A percentile compares a stretch with the other conserved stretches of the same genome.
Evolutionary conservation across 2,329 filamentous ascomycete genomes (phyloP).

Genomic region (Colletotrichum lupini): DNA sequence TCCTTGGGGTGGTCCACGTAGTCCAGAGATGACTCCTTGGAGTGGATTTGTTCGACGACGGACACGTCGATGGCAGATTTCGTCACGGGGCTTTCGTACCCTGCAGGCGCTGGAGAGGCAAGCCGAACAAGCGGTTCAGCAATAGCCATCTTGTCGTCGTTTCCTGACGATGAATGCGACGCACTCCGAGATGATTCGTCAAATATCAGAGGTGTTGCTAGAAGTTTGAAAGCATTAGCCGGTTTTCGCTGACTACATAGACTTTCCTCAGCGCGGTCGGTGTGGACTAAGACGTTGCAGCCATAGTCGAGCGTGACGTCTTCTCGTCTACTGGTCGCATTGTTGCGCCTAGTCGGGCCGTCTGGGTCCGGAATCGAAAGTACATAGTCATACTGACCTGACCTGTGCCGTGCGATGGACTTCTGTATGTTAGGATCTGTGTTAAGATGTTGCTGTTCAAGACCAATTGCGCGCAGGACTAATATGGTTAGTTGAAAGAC

Average conservation of each 20-base stretch:
- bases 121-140: constrained; percentile 15
- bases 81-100: not conserved
- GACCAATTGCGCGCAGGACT: constrained; percentile 13
- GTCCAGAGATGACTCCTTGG: constrained; percentile 1
- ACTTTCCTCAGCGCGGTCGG: constrained; percentile 40
- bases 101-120: not conserved
- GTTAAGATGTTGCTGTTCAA: constrained; percentile 1
- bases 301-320: constrained; percentile 56
- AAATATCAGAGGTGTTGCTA: constrained; percentile 56
- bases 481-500: constrained; percentile 7
- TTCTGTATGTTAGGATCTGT: not conserved
- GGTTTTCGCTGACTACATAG: constrained; percentile 37
- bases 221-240: constrained; percentile 56
- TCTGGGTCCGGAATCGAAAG: constrained; percentile 51
- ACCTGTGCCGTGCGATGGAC: constrained; percentile 52
- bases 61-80: not conserved
- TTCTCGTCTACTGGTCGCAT: not conserved
- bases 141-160: constrained; percentile 23
- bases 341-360: constrained; percentile 30
- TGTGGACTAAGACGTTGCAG: constrained; percentile 62
- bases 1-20: not conserved
- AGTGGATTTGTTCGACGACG: not conserved
- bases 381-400: constrained; percentile 63
- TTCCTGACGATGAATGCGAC: not conserved
- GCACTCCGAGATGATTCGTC: not conserved